Percentiles rank a stretch among this genome's conserved stretches.
phyloP scores from a whole-genome alignment of 306 rosid species.

The Prosopis cineraria region DNA sequence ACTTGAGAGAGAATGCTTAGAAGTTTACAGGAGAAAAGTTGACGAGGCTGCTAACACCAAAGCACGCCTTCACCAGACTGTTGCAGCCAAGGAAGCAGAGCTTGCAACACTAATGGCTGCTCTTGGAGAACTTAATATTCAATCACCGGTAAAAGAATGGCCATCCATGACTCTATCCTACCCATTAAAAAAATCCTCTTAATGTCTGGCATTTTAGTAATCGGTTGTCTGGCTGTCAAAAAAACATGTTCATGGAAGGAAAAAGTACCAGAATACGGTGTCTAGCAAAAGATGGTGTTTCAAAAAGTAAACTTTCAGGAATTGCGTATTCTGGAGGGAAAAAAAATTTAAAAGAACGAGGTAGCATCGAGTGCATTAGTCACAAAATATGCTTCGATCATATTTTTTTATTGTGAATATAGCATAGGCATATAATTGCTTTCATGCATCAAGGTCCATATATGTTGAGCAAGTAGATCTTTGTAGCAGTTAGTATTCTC shows the following conservation, averaged over 20 bases:
- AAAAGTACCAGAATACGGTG: constrained; percentile 9
- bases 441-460: neutral
- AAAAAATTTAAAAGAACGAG: too few relatives aligned
- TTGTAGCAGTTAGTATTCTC: neutral
- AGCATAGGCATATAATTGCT: neutral
- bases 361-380: neutral
- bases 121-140: constrained; percentile 83
- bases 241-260: neutral
- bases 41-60: constrained; percentile 87
- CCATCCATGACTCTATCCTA: neutral
- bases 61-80: constrained; percentile 91
- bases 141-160: constrained; percentile 64
- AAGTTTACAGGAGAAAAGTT: constrained; percentile 84
- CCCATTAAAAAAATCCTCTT: neutral
- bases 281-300: neutral
- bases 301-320: neutral
- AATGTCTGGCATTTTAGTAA: neutral
- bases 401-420: neutral
- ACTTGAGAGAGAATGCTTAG: constrained; percentile 93
- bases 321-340: neutral
- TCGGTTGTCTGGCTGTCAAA: constrained; percentile 1
- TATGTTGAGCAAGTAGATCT: constrained; percentile 1
- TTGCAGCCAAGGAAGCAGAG: constrained; percentile 94
- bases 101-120: constrained; percentile 88
- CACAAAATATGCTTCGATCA: neutral